Conservation (phyloP, 495 filamentous ascomycete genomes). For the Penicillium maclennaniae region DNA sequence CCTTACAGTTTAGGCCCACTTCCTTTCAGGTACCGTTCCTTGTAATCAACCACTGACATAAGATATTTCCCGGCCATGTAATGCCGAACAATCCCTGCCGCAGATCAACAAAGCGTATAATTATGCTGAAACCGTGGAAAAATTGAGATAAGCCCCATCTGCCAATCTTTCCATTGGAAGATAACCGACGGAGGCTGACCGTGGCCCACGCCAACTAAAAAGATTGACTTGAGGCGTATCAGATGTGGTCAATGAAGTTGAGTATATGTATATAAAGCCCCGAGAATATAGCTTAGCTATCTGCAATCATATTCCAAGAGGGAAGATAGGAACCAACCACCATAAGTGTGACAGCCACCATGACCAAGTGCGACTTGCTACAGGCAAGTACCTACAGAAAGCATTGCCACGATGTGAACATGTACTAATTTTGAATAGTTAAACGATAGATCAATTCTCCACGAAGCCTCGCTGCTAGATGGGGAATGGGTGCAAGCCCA, state of each 20-base stretch:
- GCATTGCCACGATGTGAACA: background rate
- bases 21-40: too few relatives aligned
- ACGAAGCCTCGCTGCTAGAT: slow-evolving; percentile 7
- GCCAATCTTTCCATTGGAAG: background rate
- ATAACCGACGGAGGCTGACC: background rate
- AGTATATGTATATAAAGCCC: background rate
- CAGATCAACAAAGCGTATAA: background rate
- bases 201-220: background rate
- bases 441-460: slow-evolving; percentile 2
- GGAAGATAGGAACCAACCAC: background rate
- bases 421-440: background rate
- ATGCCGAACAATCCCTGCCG: background rate
- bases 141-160: background rate
- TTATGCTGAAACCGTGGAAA: background rate
- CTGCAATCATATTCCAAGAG: background rate
- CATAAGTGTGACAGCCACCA: background rate
- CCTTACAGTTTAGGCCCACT: background rate
- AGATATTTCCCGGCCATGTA: background rate
- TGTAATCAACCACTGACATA: background rate
- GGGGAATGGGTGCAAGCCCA: slow-evolving; percentile 7
- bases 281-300: background rate
- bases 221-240: background rate
- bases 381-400: background rate
- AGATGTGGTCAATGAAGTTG: background rate
- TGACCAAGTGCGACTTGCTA: background rate